Evolutionary conservation across 1,284 basidiomycete genomes (phyloP).

Genomic region (Papiliotrema fonsecae): DNA sequence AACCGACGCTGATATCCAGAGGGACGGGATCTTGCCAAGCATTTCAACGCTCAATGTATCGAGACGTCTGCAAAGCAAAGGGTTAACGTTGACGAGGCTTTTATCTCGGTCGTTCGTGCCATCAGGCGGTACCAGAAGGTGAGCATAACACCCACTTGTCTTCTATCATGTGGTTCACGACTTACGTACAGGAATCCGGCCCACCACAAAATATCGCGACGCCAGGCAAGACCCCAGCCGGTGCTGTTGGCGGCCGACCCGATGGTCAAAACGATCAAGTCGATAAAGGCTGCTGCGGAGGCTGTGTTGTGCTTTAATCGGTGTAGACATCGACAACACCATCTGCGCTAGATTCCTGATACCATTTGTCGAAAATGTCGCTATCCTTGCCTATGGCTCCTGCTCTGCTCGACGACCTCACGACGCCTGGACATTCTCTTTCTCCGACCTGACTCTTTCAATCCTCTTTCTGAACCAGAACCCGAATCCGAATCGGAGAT

Average conservation of each 20-base stretch:
- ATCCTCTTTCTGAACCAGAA: no score
- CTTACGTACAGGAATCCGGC: conserved; percentile 32
- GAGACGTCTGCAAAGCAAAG: conserved; percentile 98
- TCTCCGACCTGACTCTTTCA: no score
- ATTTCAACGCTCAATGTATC: conserved; percentile 95
- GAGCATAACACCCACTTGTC: conserved; percentile 10
- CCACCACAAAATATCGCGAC: conserved; percentile 31
- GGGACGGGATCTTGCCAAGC: conserved; percentile 94
- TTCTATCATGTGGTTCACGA: not conserved
- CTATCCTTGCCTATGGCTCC: not conserved
- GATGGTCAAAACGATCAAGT: conserved; percentile 41
- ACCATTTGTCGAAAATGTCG: no score
- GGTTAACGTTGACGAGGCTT: conserved; percentile 99
- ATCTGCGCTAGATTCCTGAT: no score
- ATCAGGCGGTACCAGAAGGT: conserved; percentile 96
- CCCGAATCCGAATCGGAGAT: no score
- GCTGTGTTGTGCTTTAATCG: conserved; percentile 61
- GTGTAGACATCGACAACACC: not conserved
- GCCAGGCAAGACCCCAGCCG: conserved; percentile 52
- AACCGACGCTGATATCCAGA: conserved; percentile 53
- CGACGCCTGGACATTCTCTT: not conserved
- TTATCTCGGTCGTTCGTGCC: conserved; percentile 90
- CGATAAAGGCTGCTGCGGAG: conserved; percentile 63
- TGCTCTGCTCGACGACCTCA: not conserved
- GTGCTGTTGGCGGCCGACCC: conserved; percentile 54